Evolutionary conservation across 192 early-diverging fungal genomes (phyloP).

Genomic region (Rhizophagus clarus): DNA sequence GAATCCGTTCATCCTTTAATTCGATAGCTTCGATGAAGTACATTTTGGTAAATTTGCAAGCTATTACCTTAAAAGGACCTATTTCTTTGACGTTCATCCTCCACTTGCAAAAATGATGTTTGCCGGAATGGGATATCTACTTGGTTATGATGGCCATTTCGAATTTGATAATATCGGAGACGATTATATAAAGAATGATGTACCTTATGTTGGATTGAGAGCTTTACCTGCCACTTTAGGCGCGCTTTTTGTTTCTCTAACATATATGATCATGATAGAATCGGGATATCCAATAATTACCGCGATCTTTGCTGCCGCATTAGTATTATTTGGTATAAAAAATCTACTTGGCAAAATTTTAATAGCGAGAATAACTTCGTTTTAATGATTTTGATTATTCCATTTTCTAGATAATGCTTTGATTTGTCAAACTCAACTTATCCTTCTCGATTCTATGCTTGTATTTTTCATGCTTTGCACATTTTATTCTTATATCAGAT

Average conservation of each 20-base stretch:
- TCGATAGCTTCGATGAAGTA: conserved; percentile 92
- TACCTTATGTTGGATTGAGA: conserved; percentile 88
- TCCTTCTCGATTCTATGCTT: conserved; percentile 92
- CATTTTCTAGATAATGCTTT: conserved; percentile 76
- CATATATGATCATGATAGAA: conserved; percentile 85
- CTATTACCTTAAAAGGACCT: conserved; percentile 84
- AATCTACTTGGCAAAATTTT: background rate
- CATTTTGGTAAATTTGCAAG: conserved; percentile 99
- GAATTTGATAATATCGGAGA: conserved; percentile 94
- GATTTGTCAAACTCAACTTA: conserved; percentile 89
- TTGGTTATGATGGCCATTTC: conserved; percentile 96
- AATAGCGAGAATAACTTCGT: too few relatives aligned
- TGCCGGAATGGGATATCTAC: conserved; percentile 75
- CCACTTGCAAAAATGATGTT: conserved; percentile 93
- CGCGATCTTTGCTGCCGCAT: conserved; percentile 69
- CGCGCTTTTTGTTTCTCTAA: conserved; percentile 71
- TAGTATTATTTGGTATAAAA: conserved; percentile 81
- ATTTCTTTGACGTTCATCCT: conserved; percentile 98
- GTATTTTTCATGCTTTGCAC: conserved; percentile 87
- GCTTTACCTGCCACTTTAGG: conserved; percentile 79
- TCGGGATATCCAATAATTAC: conserved; percentile 80
- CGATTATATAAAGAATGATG: conserved; percentile 82
- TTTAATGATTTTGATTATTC: background rate
- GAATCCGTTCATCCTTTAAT: background rate
- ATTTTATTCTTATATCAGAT: conserved; percentile 86